Evolutionary conservation across 257 asterid species (phyloP), one percentile per base, ranked within the genome.

Genomic region (Buddleja alternifolia): DNA sequence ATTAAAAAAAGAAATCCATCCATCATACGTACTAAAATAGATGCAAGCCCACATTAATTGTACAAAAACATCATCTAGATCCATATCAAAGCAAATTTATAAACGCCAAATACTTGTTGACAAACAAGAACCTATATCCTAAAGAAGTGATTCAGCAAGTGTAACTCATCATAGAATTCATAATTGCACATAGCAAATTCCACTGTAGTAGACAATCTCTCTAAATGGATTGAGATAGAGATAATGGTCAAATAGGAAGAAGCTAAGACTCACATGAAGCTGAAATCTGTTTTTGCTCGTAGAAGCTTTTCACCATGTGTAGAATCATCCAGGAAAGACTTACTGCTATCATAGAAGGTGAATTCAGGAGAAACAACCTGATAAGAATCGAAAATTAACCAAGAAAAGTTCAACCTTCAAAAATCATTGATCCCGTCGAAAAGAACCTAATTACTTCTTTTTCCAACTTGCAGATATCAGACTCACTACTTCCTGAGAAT

Each of bases 351-450:
- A 66, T 87, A 90, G 77, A 93, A 93, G 72, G 96, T 93, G 81
- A 93, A 91, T 75, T 93, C 99, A 42, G 99, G 96, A 74, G 97
- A 93, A 75, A 93, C 91, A 73, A 93, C 97, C 99, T 93, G 79
- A 37, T 8, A 72, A 70, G 70, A 67, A 63, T 52, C 73, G 65
- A 63, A 76, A 60, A 82, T 36, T 16, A 67, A 72, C 17, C 75
- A 37, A 69, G 41, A 76, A 42, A 66, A 45, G 58, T 47, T 24
- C 44, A n/a, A 64, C 59, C 45, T 57, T 25, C 16, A 61, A 46
- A 75, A 17, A 40, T 37, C 66, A 29, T 32, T 42, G 42, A 46
- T 64, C 21, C 37, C 62, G 60, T 10, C 8, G 36, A 47, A 59
- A 54, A 63, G 24, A 36, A 37, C 36, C 8, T 3, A 45, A 47